Percentiles rank a stretch among this genome's conserved stretches.
These are phyloP conservation scores for Fusarium caatingaense DNA, from an alignment of 2,329 filamentous ascomycete genomes.

Conservation along the genomic window DNA sequence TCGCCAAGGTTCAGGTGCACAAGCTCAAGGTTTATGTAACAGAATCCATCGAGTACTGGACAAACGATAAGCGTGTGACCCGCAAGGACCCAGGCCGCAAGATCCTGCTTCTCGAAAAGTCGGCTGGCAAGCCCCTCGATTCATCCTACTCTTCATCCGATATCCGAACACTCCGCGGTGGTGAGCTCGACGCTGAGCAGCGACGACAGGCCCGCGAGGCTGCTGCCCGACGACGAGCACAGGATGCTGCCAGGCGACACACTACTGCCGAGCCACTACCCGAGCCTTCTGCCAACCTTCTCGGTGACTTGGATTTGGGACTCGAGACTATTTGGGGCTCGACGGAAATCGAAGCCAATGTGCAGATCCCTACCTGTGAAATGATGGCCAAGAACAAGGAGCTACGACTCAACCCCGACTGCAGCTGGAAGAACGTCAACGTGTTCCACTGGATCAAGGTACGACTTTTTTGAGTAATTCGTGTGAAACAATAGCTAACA, in stretches of 20 bases:
- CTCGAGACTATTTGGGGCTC: constrained; percentile 81
- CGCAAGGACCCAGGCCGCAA: constrained; percentile 86
- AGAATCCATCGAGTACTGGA: constrained; percentile 92
- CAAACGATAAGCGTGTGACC: constrained; percentile 84
- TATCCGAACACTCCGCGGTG: constrained; percentile 80
- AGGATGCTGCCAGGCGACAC: constrained; percentile 60
- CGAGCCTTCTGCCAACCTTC: constrained; percentile 73
- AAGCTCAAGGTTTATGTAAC: constrained; percentile 92
- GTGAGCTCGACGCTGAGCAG: constrained; percentile 71
- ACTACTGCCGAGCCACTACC: constrained; percentile 57
- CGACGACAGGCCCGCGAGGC: constrained; percentile 61
- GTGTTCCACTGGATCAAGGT: constrained; percentile 98
- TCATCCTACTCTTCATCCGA: constrained; percentile 80
- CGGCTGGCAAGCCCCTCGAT: constrained; percentile 80
- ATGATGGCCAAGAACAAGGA: constrained; percentile 80
- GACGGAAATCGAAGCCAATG: constrained; percentile 94
- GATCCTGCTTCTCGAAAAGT: constrained; percentile 88
- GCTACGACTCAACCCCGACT: constrained; percentile 82
- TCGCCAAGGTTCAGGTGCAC: constrained; percentile 94
- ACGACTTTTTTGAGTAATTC: constrained; percentile 43
- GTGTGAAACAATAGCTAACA: background rate
- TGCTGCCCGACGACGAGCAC: constrained; percentile 64
- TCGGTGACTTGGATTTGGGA: constrained; percentile 81
- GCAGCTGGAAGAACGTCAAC: constrained; percentile 92
- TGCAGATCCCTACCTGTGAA: constrained; percentile 89